These are phyloP conservation scores for Beverwykella pulmonaria DNA, from an alignment of 495 filamentous ascomycete species.

Conservation along the genomic window DNA sequence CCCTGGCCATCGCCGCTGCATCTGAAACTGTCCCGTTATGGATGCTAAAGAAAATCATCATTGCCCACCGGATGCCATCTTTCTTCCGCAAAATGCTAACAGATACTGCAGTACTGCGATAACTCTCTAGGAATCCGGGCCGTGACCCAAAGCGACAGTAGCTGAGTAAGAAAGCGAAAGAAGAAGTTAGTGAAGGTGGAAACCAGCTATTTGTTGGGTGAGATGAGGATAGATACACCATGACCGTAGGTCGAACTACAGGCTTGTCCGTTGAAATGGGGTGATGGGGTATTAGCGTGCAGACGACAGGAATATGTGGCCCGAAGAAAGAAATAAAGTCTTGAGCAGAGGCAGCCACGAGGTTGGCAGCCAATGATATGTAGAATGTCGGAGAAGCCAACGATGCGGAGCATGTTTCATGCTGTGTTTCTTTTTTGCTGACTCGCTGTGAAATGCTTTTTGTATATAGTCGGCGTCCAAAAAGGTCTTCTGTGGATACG, in stretches of 20 bases:
- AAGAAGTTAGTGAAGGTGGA: neutral
- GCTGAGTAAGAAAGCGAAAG: neutral
- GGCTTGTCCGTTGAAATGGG: neutral
- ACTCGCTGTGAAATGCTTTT: neutral
- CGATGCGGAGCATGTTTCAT: neutral
- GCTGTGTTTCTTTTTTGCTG: neutral
- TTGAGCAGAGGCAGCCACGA: neutral
- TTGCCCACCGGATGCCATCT: neutral
- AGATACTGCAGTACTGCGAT: neutral
- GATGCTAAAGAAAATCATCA: slow-evolving; percentile 3
- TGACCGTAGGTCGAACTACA: neutral
- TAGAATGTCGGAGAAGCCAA: neutral
- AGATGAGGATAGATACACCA: neutral
- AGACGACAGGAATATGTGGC: neutral
- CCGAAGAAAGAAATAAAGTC: slow-evolving; percentile 2
- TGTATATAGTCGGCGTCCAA: neutral
- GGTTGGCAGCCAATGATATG: neutral
- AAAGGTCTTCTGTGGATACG: neutral
- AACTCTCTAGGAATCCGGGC: neutral
- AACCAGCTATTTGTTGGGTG: neutral
- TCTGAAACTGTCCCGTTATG: neutral
- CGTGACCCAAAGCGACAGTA: neutral
- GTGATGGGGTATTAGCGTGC: neutral
- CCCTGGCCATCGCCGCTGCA: neutral
- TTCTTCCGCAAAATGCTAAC: neutral